Evolutionary conservation across 1,139 yeast genomes (phyloP).

Genomic region (Ashbya aceris): DNA sequence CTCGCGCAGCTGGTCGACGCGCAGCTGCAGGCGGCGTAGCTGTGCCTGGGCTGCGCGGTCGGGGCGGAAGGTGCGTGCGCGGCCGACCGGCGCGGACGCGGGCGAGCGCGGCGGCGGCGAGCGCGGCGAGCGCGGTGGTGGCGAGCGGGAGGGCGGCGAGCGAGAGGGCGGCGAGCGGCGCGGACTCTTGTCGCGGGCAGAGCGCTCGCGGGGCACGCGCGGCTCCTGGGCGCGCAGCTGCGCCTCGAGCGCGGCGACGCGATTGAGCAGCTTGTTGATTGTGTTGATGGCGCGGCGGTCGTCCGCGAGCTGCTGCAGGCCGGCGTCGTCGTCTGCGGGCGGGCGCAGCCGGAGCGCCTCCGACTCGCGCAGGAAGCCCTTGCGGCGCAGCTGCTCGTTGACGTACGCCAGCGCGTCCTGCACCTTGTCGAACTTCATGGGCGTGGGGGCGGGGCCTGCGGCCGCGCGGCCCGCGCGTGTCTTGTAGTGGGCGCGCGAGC

Average conservation of each 20-base stretch:
- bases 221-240: conserved; percentile 4
- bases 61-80: conserved; percentile 2
- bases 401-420: conserved; percentile 15
- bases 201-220: conserved; percentile 1
- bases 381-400: conserved; percentile 13
- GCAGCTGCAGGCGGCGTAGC: conserved; percentile 5
- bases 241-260: conserved; percentile 3
- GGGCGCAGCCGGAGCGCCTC: conserved; percentile 1
- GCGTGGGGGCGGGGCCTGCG: no score
- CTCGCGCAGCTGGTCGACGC: conserved; percentile 7
- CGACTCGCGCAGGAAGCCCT: conserved; percentile 11
- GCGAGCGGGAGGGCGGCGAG: not conserved
- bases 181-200: not conserved
- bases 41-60: conserved; percentile 6
- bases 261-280: conserved; percentile 9
- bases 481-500: no score
- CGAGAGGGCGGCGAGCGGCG: conserved; percentile 1
- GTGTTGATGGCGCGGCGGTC: conserved; percentile 10
- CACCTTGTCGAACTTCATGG: conserved; percentile 9
- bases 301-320: conserved; percentile 1
- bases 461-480: no score
- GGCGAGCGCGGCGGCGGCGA: conserved; percentile 4
- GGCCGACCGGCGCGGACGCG: not conserved
- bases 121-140: not conserved
- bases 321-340: conserved; percentile 2